Base-by-base conservation (phyloP, 164 flowering plant genomes). In the Aristolochia fimbriata region DNA sequence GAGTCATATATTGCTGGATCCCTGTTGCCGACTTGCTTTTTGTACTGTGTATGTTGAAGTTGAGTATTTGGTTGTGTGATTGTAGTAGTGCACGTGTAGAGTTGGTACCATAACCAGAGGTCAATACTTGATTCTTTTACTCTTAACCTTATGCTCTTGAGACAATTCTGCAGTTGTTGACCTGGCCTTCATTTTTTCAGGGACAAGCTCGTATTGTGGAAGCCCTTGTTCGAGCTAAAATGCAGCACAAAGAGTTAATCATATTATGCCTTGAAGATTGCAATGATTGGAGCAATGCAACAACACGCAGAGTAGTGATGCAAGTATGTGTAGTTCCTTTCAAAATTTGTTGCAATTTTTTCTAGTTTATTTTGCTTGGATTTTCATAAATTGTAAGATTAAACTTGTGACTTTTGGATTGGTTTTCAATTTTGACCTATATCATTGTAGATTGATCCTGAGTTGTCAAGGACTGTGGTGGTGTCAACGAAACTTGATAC, bases 241-340 rank as follows among this genome's bases (percentile, higher is more conserved):
- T 92, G 98, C 97, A 86, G 78, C 96, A 86, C 56, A 87, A 79
- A 64, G 98, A 92, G 72, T 87, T 93, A 63, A 93, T 93, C 47
- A 89, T 93, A 65, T 69, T 93, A 47, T 93, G 98, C 70, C 98
- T 93, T 71, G 98, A 93, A 75, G 98, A 93, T 67, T 87, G 97
- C 69, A 84, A 87, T 75, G 98, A 93, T 73, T 93, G 98, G 98
- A 92, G 97, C 71, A 89, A 85, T 79, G 98, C 98, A 51, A 93
- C 96, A 16, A 93, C 97, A 2, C 73, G 97, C 37, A 80, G 94
- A 72, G 86, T 89, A 20, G 98, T 89, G 37, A 93, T 93, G 97
- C 97, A 93, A 64, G 98, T 93, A 76, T 60, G 59, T 37, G 10
- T 25, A 52, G 12, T 57, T 3, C 47, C 17, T 58, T 66, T 50